phyloP scores from a whole-genome alignment of 2,329 filamentous ascomycete genomes.

The Colletotrichum incanum region DNA sequence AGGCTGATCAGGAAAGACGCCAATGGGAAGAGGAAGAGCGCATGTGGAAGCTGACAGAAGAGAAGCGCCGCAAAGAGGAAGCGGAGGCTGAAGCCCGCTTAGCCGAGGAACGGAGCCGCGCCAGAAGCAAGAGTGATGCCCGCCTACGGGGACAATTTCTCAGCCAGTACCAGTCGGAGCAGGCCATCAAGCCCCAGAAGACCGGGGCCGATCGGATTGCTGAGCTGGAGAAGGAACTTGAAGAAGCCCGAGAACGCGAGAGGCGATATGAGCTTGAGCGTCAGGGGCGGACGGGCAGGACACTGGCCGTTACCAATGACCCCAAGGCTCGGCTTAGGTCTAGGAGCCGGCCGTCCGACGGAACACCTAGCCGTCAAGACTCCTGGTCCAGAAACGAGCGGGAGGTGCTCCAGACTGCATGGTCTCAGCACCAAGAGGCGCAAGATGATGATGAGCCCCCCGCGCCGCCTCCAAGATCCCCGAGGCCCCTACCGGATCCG shows the following conservation, averaged over 20 bases:
- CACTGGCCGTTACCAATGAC: slow-evolving; percentile 41
- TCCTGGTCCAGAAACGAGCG: slow-evolving; percentile 77
- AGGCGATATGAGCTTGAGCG: slow-evolving; percentile 74
- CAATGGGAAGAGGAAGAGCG: slow-evolving; percentile 84
- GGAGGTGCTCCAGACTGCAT: slow-evolving; percentile 73
- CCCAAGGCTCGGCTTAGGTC: slow-evolving; percentile 52
- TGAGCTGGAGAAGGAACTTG: slow-evolving; percentile 81
- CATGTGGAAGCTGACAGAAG: slow-evolving; percentile 84
- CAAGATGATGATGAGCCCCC: slow-evolving; percentile 46
- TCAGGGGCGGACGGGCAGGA: slow-evolving; percentile 60
- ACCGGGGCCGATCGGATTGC: slow-evolving; percentile 50
- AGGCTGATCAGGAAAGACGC: slow-evolving; percentile 78
- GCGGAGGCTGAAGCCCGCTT: slow-evolving; percentile 78
- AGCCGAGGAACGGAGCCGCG: slow-evolving; percentile 75
- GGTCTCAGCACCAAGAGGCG: slow-evolving; percentile 60
- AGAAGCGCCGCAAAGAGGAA: slow-evolving; percentile 80
- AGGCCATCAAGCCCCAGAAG: slow-evolving; percentile 56
- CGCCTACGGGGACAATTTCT: slow-evolving; percentile 87
- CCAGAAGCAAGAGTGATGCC: slow-evolving; percentile 73
- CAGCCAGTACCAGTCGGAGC: slow-evolving; percentile 87
- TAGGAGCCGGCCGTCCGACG: slow-evolving; percentile 49
- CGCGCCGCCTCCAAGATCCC: slow-evolving; percentile 50
- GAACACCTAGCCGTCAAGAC: slow-evolving; percentile 68
- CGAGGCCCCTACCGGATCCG: slow-evolving; percentile 61
- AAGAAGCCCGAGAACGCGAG: slow-evolving; percentile 75